Evolutionary conservation across 306 rosid species (phyloP).

Genomic region (Carpinus fangiana): DNA sequence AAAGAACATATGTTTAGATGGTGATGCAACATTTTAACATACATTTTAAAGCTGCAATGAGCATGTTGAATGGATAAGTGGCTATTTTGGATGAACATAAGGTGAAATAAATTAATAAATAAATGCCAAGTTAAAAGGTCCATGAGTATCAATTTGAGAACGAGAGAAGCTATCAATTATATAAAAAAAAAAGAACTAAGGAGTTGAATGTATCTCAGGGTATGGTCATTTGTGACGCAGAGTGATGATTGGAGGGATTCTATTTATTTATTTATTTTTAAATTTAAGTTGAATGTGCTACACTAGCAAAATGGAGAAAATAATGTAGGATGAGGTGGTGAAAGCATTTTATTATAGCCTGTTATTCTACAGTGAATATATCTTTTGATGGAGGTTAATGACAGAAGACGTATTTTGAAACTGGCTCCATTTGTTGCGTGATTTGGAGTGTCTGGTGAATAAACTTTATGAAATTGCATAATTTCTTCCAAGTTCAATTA

Average conservation of each 20-base stretch:
- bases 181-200: not conserved
- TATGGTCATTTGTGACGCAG: not conserved
- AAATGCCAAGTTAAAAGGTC: constrained; percentile 5
- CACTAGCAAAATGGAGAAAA: not conserved
- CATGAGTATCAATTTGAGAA: not conserved
- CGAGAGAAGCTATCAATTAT: not conserved
- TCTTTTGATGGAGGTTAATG: not conserved
- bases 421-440: not conserved
- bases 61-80: not conserved
- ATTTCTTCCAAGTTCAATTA: not conserved
- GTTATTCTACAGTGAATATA: not conserved
- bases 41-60: not conserved
- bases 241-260: not conserved
- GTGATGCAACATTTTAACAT: not conserved
- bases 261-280: not conserved
- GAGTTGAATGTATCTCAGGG: not conserved
- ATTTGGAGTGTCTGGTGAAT: not conserved
- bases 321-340: not conserved
- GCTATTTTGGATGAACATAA: not conserved
- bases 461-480: not conserved
- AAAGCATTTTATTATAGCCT: not conserved
- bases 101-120: not conserved
- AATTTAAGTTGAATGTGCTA: not conserved
- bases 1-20: not conserved
- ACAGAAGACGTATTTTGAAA: not conserved